Evolutionary conservation across 441 rosid species (phyloP).

Genomic region (Corymbia citriodora): DNA sequence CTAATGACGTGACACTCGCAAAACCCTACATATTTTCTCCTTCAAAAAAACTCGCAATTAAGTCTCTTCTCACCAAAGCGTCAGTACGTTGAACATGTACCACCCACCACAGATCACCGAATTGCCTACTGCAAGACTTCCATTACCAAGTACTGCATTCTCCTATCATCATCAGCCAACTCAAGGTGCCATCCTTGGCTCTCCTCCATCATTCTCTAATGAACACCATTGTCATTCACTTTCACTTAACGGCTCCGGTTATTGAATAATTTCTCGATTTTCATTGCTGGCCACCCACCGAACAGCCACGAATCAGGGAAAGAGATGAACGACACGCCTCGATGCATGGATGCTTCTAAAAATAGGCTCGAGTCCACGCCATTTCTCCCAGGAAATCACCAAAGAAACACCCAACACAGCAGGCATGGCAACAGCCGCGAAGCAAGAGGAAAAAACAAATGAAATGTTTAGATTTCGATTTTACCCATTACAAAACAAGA

Average conservation of each 20-base stretch:
- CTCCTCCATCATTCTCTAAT: background rate
- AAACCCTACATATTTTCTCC: too few relatives aligned
- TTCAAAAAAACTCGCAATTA: background rate
- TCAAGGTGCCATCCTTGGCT: background rate
- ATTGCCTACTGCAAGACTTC: background rate
- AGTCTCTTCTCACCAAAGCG: background rate
- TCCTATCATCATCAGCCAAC: background rate
- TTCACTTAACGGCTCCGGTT: background rate
- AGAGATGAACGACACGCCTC: background rate
- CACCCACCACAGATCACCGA: rapidly evolving
- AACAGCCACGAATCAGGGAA: background rate
- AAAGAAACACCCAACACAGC: background rate
- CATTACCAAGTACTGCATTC: background rate
- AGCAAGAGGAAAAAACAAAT: background rate
- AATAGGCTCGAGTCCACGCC: background rate
- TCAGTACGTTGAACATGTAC: background rate
- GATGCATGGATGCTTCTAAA: background rate
- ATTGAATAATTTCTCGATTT: too few relatives aligned
- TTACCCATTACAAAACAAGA: background rate
- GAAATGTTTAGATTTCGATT: background rate
- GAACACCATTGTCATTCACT: background rate
- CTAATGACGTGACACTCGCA: too few relatives aligned
- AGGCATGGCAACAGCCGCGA: background rate
- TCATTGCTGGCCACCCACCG: background rate
- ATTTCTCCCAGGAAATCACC: background rate